These are phyloP conservation scores for Cryphonectria nitschkei DNA, from an alignment of 2,329 filamentous ascomycete species.

Conservation along the genomic window DNA sequence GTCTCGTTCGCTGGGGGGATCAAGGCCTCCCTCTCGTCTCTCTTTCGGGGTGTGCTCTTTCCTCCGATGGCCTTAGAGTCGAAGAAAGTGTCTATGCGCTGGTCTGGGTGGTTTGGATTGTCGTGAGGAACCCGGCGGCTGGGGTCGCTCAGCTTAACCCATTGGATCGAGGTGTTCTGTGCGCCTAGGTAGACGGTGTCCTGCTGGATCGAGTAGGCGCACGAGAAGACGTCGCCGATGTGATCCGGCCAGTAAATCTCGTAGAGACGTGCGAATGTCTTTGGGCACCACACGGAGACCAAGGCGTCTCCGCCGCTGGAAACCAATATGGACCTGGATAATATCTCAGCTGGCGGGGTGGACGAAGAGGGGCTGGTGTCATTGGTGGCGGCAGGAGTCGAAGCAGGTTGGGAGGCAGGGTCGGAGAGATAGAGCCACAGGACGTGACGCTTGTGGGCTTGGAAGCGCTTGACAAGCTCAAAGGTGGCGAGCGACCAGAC, in stretches of 20 bases:
- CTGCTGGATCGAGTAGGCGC: conserved; percentile 80
- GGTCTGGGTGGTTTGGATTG: conserved; percentile 71
- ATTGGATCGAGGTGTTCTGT: conserved; percentile 94
- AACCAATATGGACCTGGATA: conserved; percentile 69
- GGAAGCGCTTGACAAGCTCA: conserved; percentile 75
- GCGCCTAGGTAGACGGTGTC: conserved; percentile 89
- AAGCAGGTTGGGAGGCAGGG: conserved; percentile 53
- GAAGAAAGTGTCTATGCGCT: conserved; percentile 86
- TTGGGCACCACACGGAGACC: conserved; percentile 90
- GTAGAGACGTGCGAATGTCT: conserved; percentile 75
- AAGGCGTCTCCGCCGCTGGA: conserved; percentile 93
- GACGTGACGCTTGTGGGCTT: conserved; percentile 90
- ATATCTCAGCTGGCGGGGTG: conserved; percentile 57
- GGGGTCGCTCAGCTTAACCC: conserved; percentile 76
- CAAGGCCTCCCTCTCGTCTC: conserved; percentile 58
- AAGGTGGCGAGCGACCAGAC: conserved; percentile 91
- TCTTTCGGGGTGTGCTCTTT: conserved; percentile 73
- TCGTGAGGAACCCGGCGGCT: conserved; percentile 62
- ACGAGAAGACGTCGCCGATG: conserved; percentile 92
- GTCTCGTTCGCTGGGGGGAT: conserved; percentile 60
- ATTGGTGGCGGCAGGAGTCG: conserved; percentile 4
- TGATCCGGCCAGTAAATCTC: conserved; percentile 94
- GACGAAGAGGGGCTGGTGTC: conserved; percentile 46
- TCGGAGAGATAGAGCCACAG: conserved; percentile 81
- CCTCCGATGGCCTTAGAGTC: conserved; percentile 88